These are phyloP conservation scores for Inonotus obliquus DNA, from an alignment of 1,284 basidiomycete species.

Conservation along the genomic window DNA sequence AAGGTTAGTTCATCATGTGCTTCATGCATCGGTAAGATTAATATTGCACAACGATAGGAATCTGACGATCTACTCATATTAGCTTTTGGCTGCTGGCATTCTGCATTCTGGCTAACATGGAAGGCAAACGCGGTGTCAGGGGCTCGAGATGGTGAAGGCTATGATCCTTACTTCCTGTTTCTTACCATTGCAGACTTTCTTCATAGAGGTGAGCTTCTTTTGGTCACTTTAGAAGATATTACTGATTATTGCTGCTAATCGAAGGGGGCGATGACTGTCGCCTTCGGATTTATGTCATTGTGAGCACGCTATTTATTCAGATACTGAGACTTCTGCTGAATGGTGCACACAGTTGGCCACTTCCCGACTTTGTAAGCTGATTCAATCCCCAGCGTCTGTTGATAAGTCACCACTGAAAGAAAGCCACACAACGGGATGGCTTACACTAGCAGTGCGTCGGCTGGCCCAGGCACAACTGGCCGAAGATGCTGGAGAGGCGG, in stretches of 20 bases:
- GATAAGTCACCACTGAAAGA: no score
- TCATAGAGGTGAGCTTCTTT: constrained; percentile 22
- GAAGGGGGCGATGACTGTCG: constrained; percentile 19
- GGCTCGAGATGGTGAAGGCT: constrained; percentile 36
- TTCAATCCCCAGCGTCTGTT: no score
- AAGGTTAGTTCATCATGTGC: constrained; percentile 17
- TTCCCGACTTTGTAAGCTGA: no score
- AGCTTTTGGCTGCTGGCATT: constrained; percentile 35
- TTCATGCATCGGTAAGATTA: no score
- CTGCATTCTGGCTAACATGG: constrained; percentile 42
- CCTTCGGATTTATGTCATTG: constrained; percentile 19
- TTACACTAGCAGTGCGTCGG: constrained; percentile 35
- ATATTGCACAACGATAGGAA: constrained; percentile 16
- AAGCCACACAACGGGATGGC: constrained; percentile 40
- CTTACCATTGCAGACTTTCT: constrained; percentile 21
- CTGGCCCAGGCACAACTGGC: constrained; percentile 41
- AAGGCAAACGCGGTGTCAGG: constrained; percentile 36
- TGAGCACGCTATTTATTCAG: constrained; percentile 1
- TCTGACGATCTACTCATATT: constrained; percentile 23
- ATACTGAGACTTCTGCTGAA: not conserved
- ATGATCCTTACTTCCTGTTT: no score
- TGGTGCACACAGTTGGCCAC: no score
- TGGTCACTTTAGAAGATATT: not conserved
- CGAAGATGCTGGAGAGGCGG: constrained; percentile 39
- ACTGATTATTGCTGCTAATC: not conserved